A percentile compares a stretch with the other conserved stretches of the same genome.
Conservation (phyloP, 225 moss, liverwort and hornwort genomes). For the Pseudoscleropodium purum region DNA sequence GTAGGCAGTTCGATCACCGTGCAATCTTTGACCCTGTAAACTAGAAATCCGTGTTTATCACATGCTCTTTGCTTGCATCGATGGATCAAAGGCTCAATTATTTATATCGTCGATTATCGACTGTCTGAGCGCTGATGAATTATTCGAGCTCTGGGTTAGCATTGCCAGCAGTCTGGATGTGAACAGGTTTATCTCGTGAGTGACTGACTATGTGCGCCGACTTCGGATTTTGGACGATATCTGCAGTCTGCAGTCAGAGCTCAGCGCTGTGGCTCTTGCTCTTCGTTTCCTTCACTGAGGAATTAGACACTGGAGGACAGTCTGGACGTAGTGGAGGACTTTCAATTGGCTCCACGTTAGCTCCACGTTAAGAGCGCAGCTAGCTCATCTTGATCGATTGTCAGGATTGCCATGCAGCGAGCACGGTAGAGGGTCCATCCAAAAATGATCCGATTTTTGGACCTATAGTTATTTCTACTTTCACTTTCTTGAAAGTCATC, state of each 20-base stretch:
- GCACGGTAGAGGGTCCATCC: not conserved
- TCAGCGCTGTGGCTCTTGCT: too few species aligned
- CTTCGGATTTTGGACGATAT: not conserved
- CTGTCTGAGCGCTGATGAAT: too few species aligned
- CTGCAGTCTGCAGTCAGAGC: too few species aligned
- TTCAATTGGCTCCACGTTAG: too few species aligned
- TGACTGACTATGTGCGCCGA: not conserved
- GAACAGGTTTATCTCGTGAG: not conserved
- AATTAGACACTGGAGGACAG: not conserved
- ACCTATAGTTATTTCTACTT: too few species aligned
- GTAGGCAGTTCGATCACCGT: not conserved
- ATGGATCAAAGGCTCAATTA: too few species aligned
- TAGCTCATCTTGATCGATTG: not conserved
- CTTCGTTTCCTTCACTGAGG: not conserved
- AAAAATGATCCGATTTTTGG: too few species aligned
- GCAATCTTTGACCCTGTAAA: too few species aligned
- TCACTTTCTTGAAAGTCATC: too few species aligned
- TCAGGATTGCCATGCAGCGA: not conserved
- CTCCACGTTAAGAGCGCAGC: not conserved
- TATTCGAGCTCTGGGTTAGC: too few species aligned
- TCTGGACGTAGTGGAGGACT: not conserved
- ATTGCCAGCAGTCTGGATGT: not conserved
- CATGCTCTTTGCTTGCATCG: too few species aligned
- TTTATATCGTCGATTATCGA: too few species aligned
- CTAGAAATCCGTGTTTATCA: not conserved